Percentiles rank a stretch among this genome's conserved stretches.
Conservation (phyloP, 1,284 basidiomycete species). For the Clitocybe nebularis region DNA sequence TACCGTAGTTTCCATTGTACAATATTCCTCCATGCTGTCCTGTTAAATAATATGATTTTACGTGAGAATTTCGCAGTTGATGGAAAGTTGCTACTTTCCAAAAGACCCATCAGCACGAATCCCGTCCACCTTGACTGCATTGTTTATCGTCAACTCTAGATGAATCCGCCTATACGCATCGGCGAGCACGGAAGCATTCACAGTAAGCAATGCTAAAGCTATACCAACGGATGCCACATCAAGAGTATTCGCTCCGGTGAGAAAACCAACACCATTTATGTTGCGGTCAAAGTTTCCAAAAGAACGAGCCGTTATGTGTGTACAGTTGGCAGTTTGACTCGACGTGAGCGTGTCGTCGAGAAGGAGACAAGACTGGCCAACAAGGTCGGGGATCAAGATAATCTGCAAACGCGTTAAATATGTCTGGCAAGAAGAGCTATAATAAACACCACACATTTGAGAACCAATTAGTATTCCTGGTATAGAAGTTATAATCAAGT, state of each 20-base stretch:
- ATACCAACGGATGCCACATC: slow-evolving; percentile 57
- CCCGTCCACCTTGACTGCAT: slow-evolving; percentile 46
- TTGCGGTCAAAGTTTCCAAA: slow-evolving; percentile 24
- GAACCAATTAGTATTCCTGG: slow-evolving; percentile 72
- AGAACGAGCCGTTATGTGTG: slow-evolving; percentile 45
- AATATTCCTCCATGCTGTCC: slow-evolving; percentile 56
- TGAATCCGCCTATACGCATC: slow-evolving; percentile 50
- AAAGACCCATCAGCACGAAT: slow-evolving; percentile 64
- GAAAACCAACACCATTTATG: slow-evolving; percentile 17
- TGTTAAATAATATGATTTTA: background rate
- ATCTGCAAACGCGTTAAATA: slow-evolving; percentile 30
- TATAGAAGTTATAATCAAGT: too few relatives aligned
- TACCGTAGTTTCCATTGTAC: slow-evolving; percentile 60
- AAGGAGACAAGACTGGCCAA: slow-evolving; percentile 52
- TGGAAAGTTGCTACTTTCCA: slow-evolving; percentile 18
- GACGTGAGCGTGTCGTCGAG: slow-evolving; percentile 40
- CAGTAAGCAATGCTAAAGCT: slow-evolving; percentile 42
- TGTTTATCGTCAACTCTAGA: slow-evolving; percentile 41
- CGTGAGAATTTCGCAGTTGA: background rate
- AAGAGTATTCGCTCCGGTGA: slow-evolving; percentile 62
- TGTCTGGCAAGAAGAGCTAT: background rate
- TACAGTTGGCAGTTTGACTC: slow-evolving; percentile 40
- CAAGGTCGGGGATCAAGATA: slow-evolving; percentile 53
- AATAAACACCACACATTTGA: slow-evolving; percentile 38
- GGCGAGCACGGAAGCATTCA: slow-evolving; percentile 38